A percentile compares a stretch with the other conserved stretches of the same genome.
phyloP scores from a whole-genome alignment of 2,329 filamentous ascomycete genomes.

The Pseudogymnoascus sp. region DNA sequence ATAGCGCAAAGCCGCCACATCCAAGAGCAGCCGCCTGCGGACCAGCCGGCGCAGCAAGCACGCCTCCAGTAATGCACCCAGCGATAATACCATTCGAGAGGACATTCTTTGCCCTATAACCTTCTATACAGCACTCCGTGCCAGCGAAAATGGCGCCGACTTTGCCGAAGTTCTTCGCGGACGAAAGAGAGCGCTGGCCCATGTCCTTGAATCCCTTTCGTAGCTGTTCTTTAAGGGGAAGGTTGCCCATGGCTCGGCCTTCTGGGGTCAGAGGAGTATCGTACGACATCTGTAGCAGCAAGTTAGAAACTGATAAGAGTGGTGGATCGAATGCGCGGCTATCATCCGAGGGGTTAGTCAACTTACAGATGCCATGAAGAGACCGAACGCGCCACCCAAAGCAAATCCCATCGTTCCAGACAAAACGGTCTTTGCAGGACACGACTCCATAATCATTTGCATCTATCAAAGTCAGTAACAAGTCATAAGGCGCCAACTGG shows the following conservation, averaged over 20 bases:
- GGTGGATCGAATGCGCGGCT: neutral
- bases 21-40: constrained; percentile 83
- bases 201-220: constrained; percentile 88
- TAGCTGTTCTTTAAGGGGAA: constrained; percentile 81
- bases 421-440: constrained; percentile 79
- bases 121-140: constrained; percentile 94
- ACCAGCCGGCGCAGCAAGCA: constrained; percentile 78
- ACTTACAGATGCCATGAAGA: constrained; percentile 95
- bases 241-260: constrained; percentile 43
- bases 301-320: constrained; percentile 2
- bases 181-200: constrained; percentile 74
- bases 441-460: constrained; percentile 70
- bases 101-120: constrained; percentile 88
- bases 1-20: constrained; percentile 89
- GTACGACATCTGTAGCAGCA: constrained; percentile 75
- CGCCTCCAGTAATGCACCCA: constrained; percentile 85
- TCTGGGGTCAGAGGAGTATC: constrained; percentile 69
- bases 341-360: constrained; percentile 13
- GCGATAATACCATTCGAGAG: constrained; percentile 79
- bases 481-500: neutral
- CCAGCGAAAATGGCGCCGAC: constrained; percentile 87
- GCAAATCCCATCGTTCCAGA: constrained; percentile 91
- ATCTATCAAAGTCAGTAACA: constrained; percentile 23
- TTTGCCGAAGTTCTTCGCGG: constrained; percentile 90
- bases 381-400: constrained; percentile 85